Conservation (phyloP, 352 stramenopile genomes). For the Phytophthora palmivora region DNA sequence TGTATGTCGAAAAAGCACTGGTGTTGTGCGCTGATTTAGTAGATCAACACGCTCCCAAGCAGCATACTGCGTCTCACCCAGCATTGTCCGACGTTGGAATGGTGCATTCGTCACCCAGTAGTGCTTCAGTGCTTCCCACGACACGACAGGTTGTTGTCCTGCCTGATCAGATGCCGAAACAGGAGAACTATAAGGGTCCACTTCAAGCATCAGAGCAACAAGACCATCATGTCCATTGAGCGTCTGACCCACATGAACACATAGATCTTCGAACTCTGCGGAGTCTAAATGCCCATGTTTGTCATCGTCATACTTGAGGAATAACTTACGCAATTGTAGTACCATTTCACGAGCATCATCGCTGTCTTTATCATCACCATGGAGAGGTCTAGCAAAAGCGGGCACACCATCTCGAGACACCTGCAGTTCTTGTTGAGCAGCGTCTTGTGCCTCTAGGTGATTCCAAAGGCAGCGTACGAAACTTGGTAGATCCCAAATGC, state of each 20-base stretch:
- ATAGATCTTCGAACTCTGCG: constrained; percentile 68
- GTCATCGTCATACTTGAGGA: constrained; percentile 70
- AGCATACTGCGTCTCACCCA: constrained; percentile 28
- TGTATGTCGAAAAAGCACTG: constrained; percentile 44
- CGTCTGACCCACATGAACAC: constrained; percentile 55
- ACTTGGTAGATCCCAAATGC: constrained; percentile 51
- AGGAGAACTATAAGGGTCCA: constrained; percentile 44
- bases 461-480: constrained; percentile 48
- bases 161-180: not conserved
- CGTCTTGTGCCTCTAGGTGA: constrained; percentile 33
- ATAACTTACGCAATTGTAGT: constrained; percentile 56
- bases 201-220: constrained; percentile 46
- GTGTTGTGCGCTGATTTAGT: constrained; percentile 27
- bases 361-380: constrained; percentile 1
- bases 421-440: constrained; percentile 19
- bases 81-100: constrained; percentile 54
- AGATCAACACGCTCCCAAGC: constrained; percentile 58
- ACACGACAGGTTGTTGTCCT: constrained; percentile 32
- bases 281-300: constrained; percentile 50
- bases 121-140: constrained; percentile 58
- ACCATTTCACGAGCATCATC: constrained; percentile 39
- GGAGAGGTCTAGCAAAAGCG: constrained; percentile 9
- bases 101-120: constrained; percentile 61
- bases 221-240: constrained; percentile 37
- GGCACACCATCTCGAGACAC: constrained; percentile 22